Conservation (phyloP, 148 eudicot species). For the Salicornia ramosissima region DNA sequence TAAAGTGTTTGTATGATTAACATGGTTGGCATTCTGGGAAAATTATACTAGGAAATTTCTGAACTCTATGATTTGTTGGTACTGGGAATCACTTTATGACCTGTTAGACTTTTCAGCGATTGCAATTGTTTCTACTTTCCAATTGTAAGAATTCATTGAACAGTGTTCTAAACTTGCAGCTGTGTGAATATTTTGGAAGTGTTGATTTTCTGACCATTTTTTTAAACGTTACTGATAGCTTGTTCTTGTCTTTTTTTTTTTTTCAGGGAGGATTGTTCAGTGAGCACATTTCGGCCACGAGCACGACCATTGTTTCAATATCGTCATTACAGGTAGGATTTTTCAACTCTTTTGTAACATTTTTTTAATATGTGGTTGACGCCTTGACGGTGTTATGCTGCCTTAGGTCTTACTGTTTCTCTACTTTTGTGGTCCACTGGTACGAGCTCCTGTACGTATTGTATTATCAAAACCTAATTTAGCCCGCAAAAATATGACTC, state of each 20-base stretch:
- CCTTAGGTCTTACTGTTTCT: neutral
- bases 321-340: conserved; percentile 83
- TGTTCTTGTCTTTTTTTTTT: conserved; percentile 9
- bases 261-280: conserved; percentile 80
- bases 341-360: neutral
- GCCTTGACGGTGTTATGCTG: neutral
- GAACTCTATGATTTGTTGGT: no score
- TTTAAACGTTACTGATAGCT: conserved; percentile 9
- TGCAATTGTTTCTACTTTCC: neutral
- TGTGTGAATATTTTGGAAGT: neutral
- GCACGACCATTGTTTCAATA: conserved; percentile 90
- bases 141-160: neutral
- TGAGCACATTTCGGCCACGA: conserved; percentile 86
- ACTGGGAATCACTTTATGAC: neutral
- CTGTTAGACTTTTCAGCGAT: neutral
- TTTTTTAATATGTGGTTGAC: neutral
- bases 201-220: neutral
- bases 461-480: no score
- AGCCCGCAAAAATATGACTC: no score
- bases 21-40: no score
- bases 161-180: neutral
- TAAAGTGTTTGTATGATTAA: no score
- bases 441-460: neutral
- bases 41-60: no score
- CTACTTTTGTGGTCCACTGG: neutral